Evolutionary conservation across 306 rosid genomes (phyloP), one percentile per base, ranked within the genome.

Genomic region (Coriaria nepalensis): DNA sequence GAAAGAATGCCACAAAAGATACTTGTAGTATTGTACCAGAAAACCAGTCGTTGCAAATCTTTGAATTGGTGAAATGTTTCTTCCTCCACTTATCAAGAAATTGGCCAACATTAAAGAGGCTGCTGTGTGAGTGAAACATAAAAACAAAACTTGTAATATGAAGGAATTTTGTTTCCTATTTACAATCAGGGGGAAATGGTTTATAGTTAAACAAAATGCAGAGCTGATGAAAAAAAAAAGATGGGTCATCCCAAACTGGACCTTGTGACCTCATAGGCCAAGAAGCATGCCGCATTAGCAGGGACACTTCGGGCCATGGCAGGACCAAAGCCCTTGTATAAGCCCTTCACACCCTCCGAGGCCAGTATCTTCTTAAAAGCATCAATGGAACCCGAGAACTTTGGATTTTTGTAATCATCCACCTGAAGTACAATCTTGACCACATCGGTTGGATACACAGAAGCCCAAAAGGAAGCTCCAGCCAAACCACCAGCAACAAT

Each of bases 271-370:
- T 85, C 96, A 58, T 92, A 92, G 8, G 87, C 98, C 80, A 86
- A 79, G 81, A 92, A 92, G 51, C 98, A 85, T 13, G 98, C 98
- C 10, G 94, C 96, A 71, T 92, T 92, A 0, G 96, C 96, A 0
- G 96, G 96, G 52, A 92, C 61, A 66, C 96, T 92, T 56, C 96
- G 62, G 35, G 67, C 80, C 82, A 85, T 92, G 35, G 98, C 96
- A 4, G 96, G 98, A 52, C 94, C 94, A 50, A 92, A 92, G n/a
- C 98, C 98, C 47, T 69, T 92, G 61, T 92, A 85, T 5, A 92
- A 78, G 32, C 96, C 98, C 55, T 75, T 82, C 37, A 70, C 35
- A 13, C 98, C 96, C 48, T 92, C 98, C 0, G 86, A 32, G 35
- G 94, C 78, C 32, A 55, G 15, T 45, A 92, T 73, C 79, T 76